Percentiles rank a stretch among this genome's conserved stretches.
These are phyloP conservation scores for Penicillium tannophilum DNA, from an alignment of 495 filamentous ascomycete genomes.

Conservation along the genomic window DNA sequence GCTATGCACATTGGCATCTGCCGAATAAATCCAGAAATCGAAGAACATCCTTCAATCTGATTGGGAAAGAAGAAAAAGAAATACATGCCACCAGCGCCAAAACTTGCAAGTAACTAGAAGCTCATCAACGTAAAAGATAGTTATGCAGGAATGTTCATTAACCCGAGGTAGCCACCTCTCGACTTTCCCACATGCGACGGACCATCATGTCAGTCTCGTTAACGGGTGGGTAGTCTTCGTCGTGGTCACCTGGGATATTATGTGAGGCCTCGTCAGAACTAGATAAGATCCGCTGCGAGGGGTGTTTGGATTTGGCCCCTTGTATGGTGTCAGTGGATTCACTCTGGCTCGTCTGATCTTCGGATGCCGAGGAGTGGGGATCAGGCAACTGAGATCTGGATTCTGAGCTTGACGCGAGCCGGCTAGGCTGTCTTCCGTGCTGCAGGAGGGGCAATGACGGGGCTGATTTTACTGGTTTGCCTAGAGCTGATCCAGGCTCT, in stretches of 20 bases:
- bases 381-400: slow-evolving; percentile 28
- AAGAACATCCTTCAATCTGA: background rate
- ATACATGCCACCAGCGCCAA: slow-evolving; percentile 4
- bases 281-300: slow-evolving; percentile 43
- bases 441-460: slow-evolving; percentile 40
- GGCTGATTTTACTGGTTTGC: slow-evolving; percentile 43
- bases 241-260: slow-evolving; percentile 27
- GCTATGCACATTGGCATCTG: slow-evolving; percentile 5
- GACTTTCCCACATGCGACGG: slow-evolving; percentile 52
- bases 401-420: slow-evolving; percentile 26
- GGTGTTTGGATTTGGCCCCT: slow-evolving; percentile 33
- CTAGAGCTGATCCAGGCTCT: slow-evolving; percentile 27
- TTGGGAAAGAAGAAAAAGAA: background rate
- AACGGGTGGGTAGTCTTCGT: slow-evolving; percentile 26
- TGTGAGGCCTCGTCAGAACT: slow-evolving; percentile 41
- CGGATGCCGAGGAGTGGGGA: slow-evolving; percentile 31
- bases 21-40: background rate
- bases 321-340: slow-evolving; percentile 32
- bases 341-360: slow-evolving; percentile 30
- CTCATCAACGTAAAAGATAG: slow-evolving; percentile 13
- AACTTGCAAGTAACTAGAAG: slow-evolving; percentile 6
- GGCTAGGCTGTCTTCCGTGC: slow-evolving; percentile 25
- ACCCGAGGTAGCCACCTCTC: slow-evolving; percentile 43
- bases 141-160: slow-evolving; percentile 22
- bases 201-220: slow-evolving; percentile 46